Evolutionary conservation across 306 rosid genomes (phyloP).

Genomic region (Prunus davidiana): DNA sequence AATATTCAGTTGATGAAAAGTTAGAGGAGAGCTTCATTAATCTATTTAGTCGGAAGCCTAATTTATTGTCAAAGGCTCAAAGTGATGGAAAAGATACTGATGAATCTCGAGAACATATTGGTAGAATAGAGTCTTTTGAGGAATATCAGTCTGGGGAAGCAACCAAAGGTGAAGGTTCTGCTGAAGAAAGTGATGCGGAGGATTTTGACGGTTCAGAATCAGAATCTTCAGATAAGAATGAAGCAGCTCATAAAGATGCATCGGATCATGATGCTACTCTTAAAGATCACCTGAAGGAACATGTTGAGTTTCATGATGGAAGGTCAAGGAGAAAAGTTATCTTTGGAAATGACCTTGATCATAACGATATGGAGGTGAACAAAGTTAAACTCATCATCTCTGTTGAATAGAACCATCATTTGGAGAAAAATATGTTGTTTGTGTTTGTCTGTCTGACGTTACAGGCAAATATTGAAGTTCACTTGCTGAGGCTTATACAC

Average conservation of each 20-base stretch:
- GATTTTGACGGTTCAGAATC: conserved; percentile 38
- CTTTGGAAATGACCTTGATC: conserved; percentile 55
- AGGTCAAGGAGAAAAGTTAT: conserved; percentile 67
- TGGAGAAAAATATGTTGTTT: not conserved
- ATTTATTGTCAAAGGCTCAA: conserved; percentile 32
- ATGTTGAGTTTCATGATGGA: conserved; percentile 70
- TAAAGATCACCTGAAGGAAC: conserved; percentile 51
- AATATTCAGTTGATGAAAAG: conserved; percentile 77
- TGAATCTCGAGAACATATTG: conserved; percentile 29
- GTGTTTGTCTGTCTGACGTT: not conserved
- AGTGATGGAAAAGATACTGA: conserved; percentile 26
- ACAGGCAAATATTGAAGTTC: not conserved
- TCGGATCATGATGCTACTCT: conserved; percentile 23
- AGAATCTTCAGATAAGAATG: conserved; percentile 52
- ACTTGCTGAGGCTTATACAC: not conserved
- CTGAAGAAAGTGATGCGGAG: conserved; percentile 33
- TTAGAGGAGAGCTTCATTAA: conserved; percentile 60
- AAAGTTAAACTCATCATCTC: conserved; percentile 12
- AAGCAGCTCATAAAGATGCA: conserved; percentile 22
- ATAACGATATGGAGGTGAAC: conserved; percentile 49
- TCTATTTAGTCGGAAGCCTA: conserved; percentile 48
- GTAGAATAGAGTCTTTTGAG: conserved; percentile 29
- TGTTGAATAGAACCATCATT: conserved; percentile 6
- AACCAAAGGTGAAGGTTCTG: conserved; percentile 26
- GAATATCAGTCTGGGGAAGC: conserved; percentile 27